Conservation (phyloP, 495 filamentous ascomycete genomes). For the Podospora pseudopauciseta region DNA sequence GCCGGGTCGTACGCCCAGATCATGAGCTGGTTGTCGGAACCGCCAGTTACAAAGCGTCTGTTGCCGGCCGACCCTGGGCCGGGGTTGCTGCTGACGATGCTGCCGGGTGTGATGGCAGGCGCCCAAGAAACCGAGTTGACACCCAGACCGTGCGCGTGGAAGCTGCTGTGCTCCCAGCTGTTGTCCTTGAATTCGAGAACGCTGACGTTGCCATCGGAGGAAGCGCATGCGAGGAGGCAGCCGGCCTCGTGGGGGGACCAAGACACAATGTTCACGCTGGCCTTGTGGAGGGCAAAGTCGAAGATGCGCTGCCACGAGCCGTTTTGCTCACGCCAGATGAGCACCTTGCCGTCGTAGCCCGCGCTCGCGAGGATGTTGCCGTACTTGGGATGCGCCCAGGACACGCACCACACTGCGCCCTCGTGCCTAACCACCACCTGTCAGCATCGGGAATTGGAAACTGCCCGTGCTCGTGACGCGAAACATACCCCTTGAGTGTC, state of each 20-base stretch:
- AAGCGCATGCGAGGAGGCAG: slow-evolving; percentile 91
- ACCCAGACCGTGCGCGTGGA: slow-evolving; percentile 86
- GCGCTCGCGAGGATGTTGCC: slow-evolving; percentile 95
- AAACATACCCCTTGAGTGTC: slow-evolving; percentile 83
- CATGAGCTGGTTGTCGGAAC: slow-evolving; percentile 87
- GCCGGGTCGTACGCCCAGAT: slow-evolving; percentile 67
- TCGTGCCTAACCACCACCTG: slow-evolving; percentile 63
- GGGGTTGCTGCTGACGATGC: slow-evolving; percentile 67
- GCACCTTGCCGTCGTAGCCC: slow-evolving; percentile 93
- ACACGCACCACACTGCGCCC: slow-evolving; percentile 92
- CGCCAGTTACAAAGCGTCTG: slow-evolving; percentile 86
- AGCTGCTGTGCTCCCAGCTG: slow-evolving; percentile 77
- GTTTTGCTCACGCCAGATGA: slow-evolving; percentile 92
- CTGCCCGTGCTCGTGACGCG: not conserved
- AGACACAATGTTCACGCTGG: slow-evolving; percentile 90
- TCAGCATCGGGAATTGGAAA: not conserved
- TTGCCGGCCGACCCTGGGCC: slow-evolving; percentile 54
- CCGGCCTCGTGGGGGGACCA: slow-evolving; percentile 97
- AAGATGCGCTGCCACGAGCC: slow-evolving; percentile 77
- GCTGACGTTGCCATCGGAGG: slow-evolving; percentile 84
- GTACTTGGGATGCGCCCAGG: slow-evolving; percentile 98
- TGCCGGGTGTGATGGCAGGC: slow-evolving; percentile 73
- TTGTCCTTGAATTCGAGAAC: slow-evolving; percentile 97
- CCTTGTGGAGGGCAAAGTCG: slow-evolving; percentile 86
- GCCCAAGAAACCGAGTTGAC: slow-evolving; percentile 97